Evolutionary conservation across 495 filamentous ascomycete genomes (phyloP).

Genomic region (Cryomyces antarcticus): DNA sequence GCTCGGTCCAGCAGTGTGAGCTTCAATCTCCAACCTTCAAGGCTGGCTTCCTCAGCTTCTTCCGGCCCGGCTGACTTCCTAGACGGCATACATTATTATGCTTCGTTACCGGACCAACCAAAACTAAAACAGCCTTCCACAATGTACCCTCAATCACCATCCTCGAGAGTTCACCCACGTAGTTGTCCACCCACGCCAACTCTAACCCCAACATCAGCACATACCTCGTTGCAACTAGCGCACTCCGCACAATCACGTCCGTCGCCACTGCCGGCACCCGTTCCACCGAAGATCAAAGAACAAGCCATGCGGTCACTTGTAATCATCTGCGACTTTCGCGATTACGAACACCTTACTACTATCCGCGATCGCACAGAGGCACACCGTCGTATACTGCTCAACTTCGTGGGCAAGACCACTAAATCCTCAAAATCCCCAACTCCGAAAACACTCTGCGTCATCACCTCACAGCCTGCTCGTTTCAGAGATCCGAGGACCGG

Average conservation of each 20-base stretch:
- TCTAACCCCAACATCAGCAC: constrained; percentile 6
- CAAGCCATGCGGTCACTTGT: constrained; percentile 12
- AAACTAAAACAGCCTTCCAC: not conserved
- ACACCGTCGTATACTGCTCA: not conserved
- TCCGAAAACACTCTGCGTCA: constrained; percentile 7
- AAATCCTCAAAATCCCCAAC: not conserved
- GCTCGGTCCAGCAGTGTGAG: too few species aligned
- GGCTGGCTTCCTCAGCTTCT: too few species aligned
- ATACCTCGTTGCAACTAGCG: too few species aligned
- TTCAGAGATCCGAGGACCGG: constrained; percentile 20
- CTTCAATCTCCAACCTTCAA: too few species aligned
- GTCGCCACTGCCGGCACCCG: too few species aligned
- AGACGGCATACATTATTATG: constrained; percentile 16
- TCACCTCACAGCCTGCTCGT: constrained; percentile 12
- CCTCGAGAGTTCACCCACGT: not conserved
- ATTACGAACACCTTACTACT: not conserved
- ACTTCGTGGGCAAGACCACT: not conserved
- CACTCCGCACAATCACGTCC: too few species aligned
- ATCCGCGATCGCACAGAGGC: too few species aligned
- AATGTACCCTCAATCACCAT: constrained; percentile 5
- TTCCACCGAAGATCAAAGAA: constrained; percentile 3
- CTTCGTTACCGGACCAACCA: constrained; percentile 3
- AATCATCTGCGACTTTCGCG: constrained; percentile 7
- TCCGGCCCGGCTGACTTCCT: constrained; percentile 10
- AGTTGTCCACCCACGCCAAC: constrained; percentile 3